A percentile compares a stretch with the other conserved stretches of the same genome.
Conservation (phyloP, 495 filamentous ascomycete species). For the Xylaria flabelliformis region DNA sequence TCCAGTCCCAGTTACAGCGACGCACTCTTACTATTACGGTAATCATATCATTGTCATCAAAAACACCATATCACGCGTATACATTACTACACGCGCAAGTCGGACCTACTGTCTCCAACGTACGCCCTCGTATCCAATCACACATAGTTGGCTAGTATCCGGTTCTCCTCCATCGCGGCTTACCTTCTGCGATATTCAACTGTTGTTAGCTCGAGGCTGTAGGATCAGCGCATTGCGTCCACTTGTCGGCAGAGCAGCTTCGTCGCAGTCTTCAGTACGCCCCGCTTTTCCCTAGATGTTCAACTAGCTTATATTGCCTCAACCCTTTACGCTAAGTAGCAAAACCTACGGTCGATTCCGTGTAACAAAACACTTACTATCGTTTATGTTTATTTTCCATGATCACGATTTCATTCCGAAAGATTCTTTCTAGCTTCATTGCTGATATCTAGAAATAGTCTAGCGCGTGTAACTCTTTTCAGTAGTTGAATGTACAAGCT, state of each 20-base stretch:
- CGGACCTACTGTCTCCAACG: neutral
- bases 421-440: neutral
- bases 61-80: neutral
- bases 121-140: neutral
- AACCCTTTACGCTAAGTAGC: neutral
- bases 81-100: slow-evolving; percentile 7
- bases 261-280: slow-evolving; percentile 13
- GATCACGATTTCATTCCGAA: neutral
- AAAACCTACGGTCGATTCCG: neutral
- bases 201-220: neutral
- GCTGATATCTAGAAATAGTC: neutral
- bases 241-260: slow-evolving; percentile 11
- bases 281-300: slow-evolving; percentile 20
- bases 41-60: slow-evolving; percentile 18
- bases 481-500: slow-evolving; percentile 8
- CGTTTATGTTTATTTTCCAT: neutral
- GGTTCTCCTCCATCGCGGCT: neutral
- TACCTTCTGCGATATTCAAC: neutral
- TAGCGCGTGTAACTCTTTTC: neutral
- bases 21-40: neutral
- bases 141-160: neutral
- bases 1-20: neutral
- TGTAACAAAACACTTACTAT: neutral
- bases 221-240: slow-evolving; percentile 1
- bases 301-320: slow-evolving; percentile 24